These are phyloP conservation scores for Fusarium sp. DNA, from an alignment of 2,329 filamentous ascomycete genomes.

Conservation along the genomic window DNA sequence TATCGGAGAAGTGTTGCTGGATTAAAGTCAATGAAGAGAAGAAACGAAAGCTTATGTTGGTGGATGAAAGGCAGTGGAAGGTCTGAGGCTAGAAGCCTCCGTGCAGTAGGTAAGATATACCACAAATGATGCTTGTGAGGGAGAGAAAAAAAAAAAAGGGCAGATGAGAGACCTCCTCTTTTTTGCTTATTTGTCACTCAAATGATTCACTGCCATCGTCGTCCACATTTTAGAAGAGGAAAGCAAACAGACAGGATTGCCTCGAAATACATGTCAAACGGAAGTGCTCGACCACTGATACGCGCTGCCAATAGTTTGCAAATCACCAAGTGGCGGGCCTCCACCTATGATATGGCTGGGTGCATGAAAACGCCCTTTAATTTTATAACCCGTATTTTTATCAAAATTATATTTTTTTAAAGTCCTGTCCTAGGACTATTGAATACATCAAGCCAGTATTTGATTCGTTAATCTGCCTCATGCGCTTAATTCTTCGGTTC, in stretches of 20 bases:
- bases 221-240: neutral
- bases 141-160: constrained; percentile 7
- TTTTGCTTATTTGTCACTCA: constrained; percentile 3
- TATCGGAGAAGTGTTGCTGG: neutral
- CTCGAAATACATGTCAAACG: constrained; percentile 4
- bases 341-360: constrained; percentile 11
- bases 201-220: constrained; percentile 17
- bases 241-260: neutral
- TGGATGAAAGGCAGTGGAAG: neutral
- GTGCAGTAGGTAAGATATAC: constrained; percentile 1
- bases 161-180: constrained; percentile 2
- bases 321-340: neutral
- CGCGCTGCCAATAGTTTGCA: constrained; percentile 1
- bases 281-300: constrained; percentile 2
- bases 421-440: neutral
- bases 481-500: neutral
- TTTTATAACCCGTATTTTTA: neutral
- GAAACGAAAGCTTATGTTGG: neutral
- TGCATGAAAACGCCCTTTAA: neutral
- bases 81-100: neutral
- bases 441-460: neutral
- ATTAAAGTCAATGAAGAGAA: neutral
- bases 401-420: neutral
- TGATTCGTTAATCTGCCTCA: neutral
- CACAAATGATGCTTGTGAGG: neutral